Evolutionary conservation across 2,329 filamentous ascomycete species (phyloP), one percentile per base, ranked within the genome.

Genomic region (Talaromyces sp.): DNA sequence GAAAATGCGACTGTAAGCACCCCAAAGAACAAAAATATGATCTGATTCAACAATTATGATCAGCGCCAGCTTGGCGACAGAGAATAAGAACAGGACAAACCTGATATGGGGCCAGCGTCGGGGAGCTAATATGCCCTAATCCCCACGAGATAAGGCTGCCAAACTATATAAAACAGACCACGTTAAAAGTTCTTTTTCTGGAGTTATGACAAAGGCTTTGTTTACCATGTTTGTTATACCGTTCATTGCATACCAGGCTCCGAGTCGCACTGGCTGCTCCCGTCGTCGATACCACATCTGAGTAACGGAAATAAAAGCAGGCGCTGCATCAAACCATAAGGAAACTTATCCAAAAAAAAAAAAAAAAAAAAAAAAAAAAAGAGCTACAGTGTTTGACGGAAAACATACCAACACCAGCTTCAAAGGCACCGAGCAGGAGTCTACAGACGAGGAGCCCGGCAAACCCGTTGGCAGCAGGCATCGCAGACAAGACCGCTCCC

Each of bases 341-440:
- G n/a, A n/a, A n/a, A n/a, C n/a, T n/a, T n/a, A n/a, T n/a, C n/a
- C n/a, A n/a, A n/a, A n/a, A 27, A 27, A 27, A 27, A 3, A 27
- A 3, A 27, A 3, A 27, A 27, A 6, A 27, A 10, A 17, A 26
- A 0, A 4, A 13, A 38, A 17, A n/a, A n/a, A 38, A 31, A 27
- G 6, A 6, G 29, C 14, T 2, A n/a, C 5, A 38, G 9, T 38
- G 6, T 2, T 38, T 3, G 35, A 21, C 13, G 10, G 35, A 29
- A 21, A 13, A 66, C 72, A 59, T 27, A 74, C 72, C 69, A 52
- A 75, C 70, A 27, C 75, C 74, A 21, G 74, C 76, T 65, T 87
- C 84, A 66, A 86, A 86, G 0, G 82, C 73, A 9, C 84, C 84
- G 1, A 87, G 74, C 60, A 86, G 79, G 63, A 86, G 80, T 3